These are phyloP conservation scores for Phytophthora citrophthora DNA, from an alignment of 352 stramenopile species.

Conservation along the genomic window DNA sequence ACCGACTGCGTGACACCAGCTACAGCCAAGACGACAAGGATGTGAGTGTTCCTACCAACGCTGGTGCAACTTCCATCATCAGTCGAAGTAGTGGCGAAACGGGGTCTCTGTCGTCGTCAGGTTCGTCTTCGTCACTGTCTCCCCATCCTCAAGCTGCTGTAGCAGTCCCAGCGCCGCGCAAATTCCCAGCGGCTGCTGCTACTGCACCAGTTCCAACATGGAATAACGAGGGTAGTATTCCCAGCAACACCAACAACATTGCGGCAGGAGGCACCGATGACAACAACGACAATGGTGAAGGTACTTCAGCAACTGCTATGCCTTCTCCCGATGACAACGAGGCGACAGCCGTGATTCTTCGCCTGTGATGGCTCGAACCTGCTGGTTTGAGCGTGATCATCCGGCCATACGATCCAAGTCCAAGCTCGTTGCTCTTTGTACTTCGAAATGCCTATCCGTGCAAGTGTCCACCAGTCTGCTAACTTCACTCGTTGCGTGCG, in stretches of 20 bases:
- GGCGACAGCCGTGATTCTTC: constrained; percentile 29
- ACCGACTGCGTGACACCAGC: constrained; percentile 33
- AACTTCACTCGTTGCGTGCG: constrained; percentile 33
- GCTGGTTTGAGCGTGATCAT: neutral
- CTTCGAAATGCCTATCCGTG: constrained; percentile 13
- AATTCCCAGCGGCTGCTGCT: constrained; percentile 5
- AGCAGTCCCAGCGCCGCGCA: constrained; percentile 10
- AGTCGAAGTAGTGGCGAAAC: constrained; percentile 20
- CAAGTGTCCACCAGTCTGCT: constrained; percentile 19
- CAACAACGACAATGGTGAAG: neutral
- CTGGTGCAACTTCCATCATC: constrained; percentile 7
- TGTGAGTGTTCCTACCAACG: neutral
- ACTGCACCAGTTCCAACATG: constrained; percentile 1
- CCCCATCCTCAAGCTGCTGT: constrained; percentile 15
- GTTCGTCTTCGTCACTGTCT: constrained; percentile 32
- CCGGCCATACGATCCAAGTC: constrained; percentile 2
- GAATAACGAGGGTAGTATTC: constrained; percentile 5
- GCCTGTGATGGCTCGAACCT: constrained; percentile 17
- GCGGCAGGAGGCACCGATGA: neutral
- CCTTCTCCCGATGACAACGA: constrained; percentile 18
- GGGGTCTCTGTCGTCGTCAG: constrained; percentile 33
- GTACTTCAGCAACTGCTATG: constrained; percentile 6
- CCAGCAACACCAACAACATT: neutral
- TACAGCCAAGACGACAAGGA: constrained; percentile 14
- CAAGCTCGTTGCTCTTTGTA: constrained; percentile 18